phyloP scores from a whole-genome alignment of 2,329 filamentous ascomycete genomes.

The Sphaerostilbella broomeana region DNA sequence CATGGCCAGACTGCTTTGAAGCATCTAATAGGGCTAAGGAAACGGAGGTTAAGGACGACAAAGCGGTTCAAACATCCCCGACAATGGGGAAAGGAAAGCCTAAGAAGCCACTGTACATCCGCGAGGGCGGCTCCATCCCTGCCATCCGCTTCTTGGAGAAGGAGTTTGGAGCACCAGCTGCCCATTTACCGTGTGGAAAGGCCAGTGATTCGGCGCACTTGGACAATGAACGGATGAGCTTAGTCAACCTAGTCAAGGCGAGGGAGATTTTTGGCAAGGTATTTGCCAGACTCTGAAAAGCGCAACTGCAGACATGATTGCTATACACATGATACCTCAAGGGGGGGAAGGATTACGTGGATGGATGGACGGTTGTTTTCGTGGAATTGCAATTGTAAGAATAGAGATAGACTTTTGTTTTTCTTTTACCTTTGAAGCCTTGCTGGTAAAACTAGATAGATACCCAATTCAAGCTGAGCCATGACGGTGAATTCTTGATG shows the following conservation, averaged over 20 bases:
- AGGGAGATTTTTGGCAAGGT: slow-evolving; percentile 85
- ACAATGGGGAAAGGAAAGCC: slow-evolving; percentile 24
- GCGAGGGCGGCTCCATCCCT: slow-evolving; percentile 92
- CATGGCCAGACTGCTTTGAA: slow-evolving; percentile 61
- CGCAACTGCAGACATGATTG: background rate
- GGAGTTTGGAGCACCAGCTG: slow-evolving; percentile 83
- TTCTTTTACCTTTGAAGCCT: too few species aligned
- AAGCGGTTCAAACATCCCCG: slow-evolving; percentile 14
- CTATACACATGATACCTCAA: background rate
- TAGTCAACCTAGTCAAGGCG: slow-evolving; percentile 84
- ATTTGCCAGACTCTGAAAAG: slow-evolving; percentile 60
- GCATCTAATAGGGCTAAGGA: too few species aligned
- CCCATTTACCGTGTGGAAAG: slow-evolving; percentile 89
- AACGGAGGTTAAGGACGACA: background rate
- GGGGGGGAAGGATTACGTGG: background rate
- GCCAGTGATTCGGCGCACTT: slow-evolving; percentile 91
- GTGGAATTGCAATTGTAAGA: too few species aligned
- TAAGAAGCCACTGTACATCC: slow-evolving; percentile 77
- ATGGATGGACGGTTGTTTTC: background rate
- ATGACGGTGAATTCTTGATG: too few species aligned
- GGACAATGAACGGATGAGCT: slow-evolving; percentile 85
- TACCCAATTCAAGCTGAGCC: too few species aligned
- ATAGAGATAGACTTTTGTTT: too few species aligned
- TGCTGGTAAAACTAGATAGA: too few species aligned
- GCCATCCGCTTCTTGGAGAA: slow-evolving; percentile 92